Percentiles rank a stretch among this genome's conserved stretches.
Conservation (phyloP, 805 yeast genomes). For the Lipomyces anomalus region DNA sequence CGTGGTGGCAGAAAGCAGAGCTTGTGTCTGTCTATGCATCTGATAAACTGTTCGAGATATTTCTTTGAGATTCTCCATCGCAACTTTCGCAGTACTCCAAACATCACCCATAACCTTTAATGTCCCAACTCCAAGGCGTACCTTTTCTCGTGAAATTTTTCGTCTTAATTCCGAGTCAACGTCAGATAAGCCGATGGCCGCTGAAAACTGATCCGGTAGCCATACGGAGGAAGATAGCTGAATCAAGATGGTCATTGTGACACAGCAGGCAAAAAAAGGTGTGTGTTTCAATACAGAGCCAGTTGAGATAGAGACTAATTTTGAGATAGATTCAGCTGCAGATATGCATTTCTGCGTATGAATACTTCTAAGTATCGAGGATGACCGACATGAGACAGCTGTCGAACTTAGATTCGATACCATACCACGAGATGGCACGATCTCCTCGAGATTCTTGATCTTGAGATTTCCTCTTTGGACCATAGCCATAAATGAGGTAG, state of each 20-base stretch:
- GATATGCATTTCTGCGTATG: slow-evolving; percentile 10
- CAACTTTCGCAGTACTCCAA: slow-evolving; percentile 12
- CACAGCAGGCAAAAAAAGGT: slow-evolving; percentile 15
- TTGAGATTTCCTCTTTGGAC: too few relatives aligned
- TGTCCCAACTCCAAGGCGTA: slow-evolving; percentile 8
- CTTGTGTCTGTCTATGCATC: too few relatives aligned
- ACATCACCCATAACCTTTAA: slow-evolving; percentile 5
- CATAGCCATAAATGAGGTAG: background rate
- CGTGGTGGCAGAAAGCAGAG: too few relatives aligned
- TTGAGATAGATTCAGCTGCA: slow-evolving; percentile 9
- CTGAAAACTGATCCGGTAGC: slow-evolving; percentile 1
- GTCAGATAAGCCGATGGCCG: background rate
- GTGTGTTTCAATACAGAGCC: slow-evolving; percentile 6
- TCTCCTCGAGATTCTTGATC: background rate
- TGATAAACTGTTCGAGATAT: background rate
- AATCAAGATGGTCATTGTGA: slow-evolving; percentile 7
- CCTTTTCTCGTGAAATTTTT: slow-evolving; percentile 4
- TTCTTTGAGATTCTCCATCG: slow-evolving; percentile 5
- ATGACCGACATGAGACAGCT: too few relatives aligned
- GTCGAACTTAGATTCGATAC: background rate
- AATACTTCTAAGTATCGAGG: too few relatives aligned
- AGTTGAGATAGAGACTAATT: slow-evolving; percentile 6
- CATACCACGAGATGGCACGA: background rate
- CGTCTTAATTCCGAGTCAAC: background rate
- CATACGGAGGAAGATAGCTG: slow-evolving; percentile 16